Percentiles rank a stretch among this genome's conserved stretches.
phyloP scores from a whole-genome alignment of 768 basidiomycete genomes.

The Agaricus bisporus region DNA sequence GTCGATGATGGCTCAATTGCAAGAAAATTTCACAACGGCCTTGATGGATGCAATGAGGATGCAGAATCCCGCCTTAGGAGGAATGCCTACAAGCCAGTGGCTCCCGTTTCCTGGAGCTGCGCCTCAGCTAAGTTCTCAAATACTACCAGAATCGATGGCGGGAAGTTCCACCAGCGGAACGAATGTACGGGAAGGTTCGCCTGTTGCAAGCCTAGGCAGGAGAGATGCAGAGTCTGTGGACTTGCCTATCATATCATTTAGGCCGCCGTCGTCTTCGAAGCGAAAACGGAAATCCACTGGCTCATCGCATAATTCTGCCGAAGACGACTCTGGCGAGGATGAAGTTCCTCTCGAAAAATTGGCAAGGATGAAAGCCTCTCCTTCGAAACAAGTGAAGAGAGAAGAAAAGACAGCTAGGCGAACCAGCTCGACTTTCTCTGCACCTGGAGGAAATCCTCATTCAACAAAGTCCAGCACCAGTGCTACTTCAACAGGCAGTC shows the following conservation, averaged over 20 bases:
- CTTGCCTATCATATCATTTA: background rate
- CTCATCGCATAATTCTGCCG: background rate
- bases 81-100: constrained; percentile 12
- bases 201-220: background rate
- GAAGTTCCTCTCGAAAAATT: background rate
- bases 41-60: constrained; percentile 13
- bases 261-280: constrained; percentile 2
- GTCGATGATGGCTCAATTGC: constrained; percentile 5
- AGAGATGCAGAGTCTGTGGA: constrained; percentile 4
- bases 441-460: constrained; percentile 3
- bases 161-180: constrained; percentile 8
- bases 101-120: constrained; percentile 8
- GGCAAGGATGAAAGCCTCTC: background rate
- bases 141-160: background rate
- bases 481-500: background rate
- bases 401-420: constrained; percentile 1
- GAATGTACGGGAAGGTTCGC: background rate
- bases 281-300: constrained; percentile 5
- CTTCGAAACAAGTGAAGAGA: background rate
- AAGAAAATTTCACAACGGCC: constrained; percentile 5
- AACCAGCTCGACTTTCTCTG: background rate
- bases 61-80: constrained; percentile 1
- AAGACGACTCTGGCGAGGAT: background rate
- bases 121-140: constrained; percentile 9
- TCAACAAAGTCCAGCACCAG: background rate